phyloP scores from a whole-genome alignment of 2,329 filamentous ascomycete genomes.

The Tolypocladium cylindrosporum region DNA sequence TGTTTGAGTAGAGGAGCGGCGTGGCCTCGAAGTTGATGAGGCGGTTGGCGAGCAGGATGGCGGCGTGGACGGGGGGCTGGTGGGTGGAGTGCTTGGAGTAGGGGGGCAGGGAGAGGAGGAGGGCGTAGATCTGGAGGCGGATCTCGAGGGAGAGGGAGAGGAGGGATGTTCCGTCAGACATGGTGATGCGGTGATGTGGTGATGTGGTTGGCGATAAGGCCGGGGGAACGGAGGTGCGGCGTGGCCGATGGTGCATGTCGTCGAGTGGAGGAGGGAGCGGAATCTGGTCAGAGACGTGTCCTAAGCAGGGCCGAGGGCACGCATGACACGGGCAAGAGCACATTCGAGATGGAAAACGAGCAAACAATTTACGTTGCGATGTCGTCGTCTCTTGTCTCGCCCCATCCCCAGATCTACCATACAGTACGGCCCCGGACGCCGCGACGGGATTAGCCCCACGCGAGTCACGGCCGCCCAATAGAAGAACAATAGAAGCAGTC shows the following conservation, averaged over 20 bases:
- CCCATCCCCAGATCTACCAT: not conserved
- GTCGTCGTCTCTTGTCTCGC: not conserved
- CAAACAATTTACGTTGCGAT: not conserved
- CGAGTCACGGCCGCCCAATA: not conserved
- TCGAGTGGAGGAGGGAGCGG: not conserved
- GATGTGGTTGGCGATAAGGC: not conserved
- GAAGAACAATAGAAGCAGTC: not conserved
- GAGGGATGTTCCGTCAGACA: conserved; percentile 11
- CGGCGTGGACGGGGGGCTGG: conserved; percentile 17
- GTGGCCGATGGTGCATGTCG: not conserved
- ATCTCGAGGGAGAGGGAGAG: conserved; percentile 34
- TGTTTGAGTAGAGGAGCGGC: conserved; percentile 33
- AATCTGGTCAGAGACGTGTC: not conserved
- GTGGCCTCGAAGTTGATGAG: conserved; percentile 31
- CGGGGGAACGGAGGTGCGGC: not conserved
- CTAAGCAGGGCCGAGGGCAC: too few relatives aligned
- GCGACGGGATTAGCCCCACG: not conserved
- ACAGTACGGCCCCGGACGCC: not conserved
- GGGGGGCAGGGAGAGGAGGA: conserved; percentile 28
- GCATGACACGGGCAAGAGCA: not conserved
- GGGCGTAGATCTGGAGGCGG: conserved; percentile 34
- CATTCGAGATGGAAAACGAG: not conserved
- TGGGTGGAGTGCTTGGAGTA: conserved; percentile 11
- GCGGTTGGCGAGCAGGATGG: conserved; percentile 28
- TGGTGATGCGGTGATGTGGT: not conserved